These are phyloP conservation scores for Candida mesenterica DNA, from an alignment of 1,139 yeast genomes.

Conservation along the genomic window DNA sequence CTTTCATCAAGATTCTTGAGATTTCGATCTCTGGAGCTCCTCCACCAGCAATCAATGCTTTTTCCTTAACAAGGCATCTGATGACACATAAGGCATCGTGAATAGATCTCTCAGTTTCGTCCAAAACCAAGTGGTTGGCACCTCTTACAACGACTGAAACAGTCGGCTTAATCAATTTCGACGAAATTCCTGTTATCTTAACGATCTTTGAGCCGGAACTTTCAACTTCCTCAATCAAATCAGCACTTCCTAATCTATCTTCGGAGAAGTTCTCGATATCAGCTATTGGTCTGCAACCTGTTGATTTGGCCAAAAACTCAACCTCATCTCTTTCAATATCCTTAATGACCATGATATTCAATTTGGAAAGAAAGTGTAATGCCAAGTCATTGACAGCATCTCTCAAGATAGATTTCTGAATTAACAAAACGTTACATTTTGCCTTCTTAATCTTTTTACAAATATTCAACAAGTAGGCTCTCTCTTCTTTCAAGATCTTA, in stretches of 20 bases:
- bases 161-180: constrained; percentile 64
- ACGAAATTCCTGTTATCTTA: constrained; percentile 75
- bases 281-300: constrained; percentile 95
- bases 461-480: constrained; percentile 89
- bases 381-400: constrained; percentile 98
- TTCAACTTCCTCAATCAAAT: constrained; percentile 87
- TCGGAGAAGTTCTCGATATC: constrained; percentile 91
- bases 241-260: constrained; percentile 90
- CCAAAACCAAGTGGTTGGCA: constrained; percentile 84
- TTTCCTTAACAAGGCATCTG: constrained; percentile 91
- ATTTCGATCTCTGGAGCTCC: constrained; percentile 98
- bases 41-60: constrained; percentile 96
- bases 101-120: constrained; percentile 93
- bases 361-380: constrained; percentile 86
- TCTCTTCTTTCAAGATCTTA: constrained; percentile 93
- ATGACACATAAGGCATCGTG: constrained; percentile 98
- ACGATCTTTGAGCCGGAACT: constrained; percentile 92
- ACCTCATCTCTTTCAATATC: constrained; percentile 97
- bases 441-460: constrained; percentile 96
- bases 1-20: constrained; percentile 75
- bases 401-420: constrained; percentile 91
- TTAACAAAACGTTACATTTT: constrained; percentile 89
- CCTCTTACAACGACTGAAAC: constrained; percentile 94
- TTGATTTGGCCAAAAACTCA: constrained; percentile 86
- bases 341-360: constrained; percentile 89